Conservation (phyloP, 495 filamentous ascomycete species). For the Xylaria telfairii region DNA sequence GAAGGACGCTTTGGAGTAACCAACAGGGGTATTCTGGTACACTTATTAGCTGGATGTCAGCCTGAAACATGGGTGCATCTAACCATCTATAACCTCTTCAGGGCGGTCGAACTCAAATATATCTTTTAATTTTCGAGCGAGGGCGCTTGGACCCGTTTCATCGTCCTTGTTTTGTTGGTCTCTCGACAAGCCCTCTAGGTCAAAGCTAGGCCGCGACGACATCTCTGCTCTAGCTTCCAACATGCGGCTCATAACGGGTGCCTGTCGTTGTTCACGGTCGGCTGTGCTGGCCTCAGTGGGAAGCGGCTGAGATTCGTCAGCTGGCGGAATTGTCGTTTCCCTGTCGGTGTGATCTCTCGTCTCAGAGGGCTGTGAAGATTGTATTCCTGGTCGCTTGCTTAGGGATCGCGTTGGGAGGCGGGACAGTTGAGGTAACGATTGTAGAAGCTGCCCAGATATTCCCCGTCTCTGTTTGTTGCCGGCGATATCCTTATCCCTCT, state of each 20-base stretch:
- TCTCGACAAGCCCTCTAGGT: slow-evolving; percentile 49
- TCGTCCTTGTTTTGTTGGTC: slow-evolving; percentile 44
- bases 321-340: slow-evolving; percentile 26
- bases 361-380: slow-evolving; percentile 32
- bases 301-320: slow-evolving; percentile 20
- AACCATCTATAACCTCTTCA: slow-evolving; percentile 85
- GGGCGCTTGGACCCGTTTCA: slow-evolving; percentile 49
- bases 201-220: slow-evolving; percentile 58
- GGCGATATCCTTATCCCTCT: slow-evolving; percentile 28
- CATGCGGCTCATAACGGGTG: slow-evolving; percentile 83
- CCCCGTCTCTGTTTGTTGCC: slow-evolving; percentile 57
- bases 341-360: slow-evolving; percentile 24
- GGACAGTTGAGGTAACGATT: slow-evolving; percentile 61
- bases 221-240: slow-evolving; percentile 79
- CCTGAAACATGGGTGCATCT: not conserved
- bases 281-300: slow-evolving; percentile 39
- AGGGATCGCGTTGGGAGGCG: slow-evolving; percentile 41
- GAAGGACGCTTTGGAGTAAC: slow-evolving; percentile 86
- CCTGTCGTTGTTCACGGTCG: slow-evolving; percentile 47
- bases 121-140: slow-evolving; percentile 77
- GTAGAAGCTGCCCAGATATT: slow-evolving; percentile 66
- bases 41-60: not conserved
- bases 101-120: slow-evolving; percentile 86
- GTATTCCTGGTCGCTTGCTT: slow-evolving; percentile 42
- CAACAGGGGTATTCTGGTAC: slow-evolving; percentile 88